Percentiles rank a stretch among this genome's conserved stretches.
phyloP scores from a whole-genome alignment of 2,329 filamentous ascomycete genomes.

The Calonectria hongkongensis region DNA sequence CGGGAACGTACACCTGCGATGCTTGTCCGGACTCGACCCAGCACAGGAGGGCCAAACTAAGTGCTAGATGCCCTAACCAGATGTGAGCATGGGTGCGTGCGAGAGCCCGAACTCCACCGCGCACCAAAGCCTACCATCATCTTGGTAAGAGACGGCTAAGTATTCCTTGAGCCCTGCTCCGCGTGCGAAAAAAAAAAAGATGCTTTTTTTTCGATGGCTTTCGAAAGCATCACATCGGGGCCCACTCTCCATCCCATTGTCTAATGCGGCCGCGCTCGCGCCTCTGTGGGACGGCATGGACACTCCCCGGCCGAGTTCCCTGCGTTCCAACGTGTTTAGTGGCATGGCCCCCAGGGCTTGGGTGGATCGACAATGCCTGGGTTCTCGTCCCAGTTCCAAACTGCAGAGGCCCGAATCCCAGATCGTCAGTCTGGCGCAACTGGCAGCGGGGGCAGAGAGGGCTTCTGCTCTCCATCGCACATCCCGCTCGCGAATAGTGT shows the following conservation, averaged over 20 bases:
- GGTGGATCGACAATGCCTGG: slow-evolving; percentile 26
- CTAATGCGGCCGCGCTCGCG: slow-evolving; percentile 30
- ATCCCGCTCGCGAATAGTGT: slow-evolving; percentile 14
- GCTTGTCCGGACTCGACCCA: slow-evolving; percentile 9
- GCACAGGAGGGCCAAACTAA: slow-evolving; percentile 20
- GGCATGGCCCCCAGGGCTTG: slow-evolving; percentile 39
- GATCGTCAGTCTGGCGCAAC: slow-evolving; percentile 21
- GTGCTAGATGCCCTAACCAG: slow-evolving; percentile 4
- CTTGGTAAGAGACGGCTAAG: background rate
- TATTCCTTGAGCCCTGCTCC: slow-evolving; percentile 4
- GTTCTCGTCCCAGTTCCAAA: slow-evolving; percentile 31
- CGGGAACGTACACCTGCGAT: slow-evolving; percentile 21
- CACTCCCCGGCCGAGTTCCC: slow-evolving; percentile 33
- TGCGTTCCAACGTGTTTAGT: slow-evolving; percentile 46
- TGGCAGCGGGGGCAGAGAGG: slow-evolving; percentile 5
- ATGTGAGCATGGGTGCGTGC: slow-evolving; percentile 18
- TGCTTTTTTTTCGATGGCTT: slow-evolving; percentile 24
- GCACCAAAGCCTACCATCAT: slow-evolving; percentile 19
- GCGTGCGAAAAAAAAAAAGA: background rate
- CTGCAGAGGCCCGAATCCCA: slow-evolving; percentile 23
- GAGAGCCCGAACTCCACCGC: slow-evolving; percentile 13
- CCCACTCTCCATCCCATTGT: slow-evolving; percentile 32
- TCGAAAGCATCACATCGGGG: slow-evolving; percentile 34
- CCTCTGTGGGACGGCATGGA: slow-evolving; percentile 33
- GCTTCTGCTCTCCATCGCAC: slow-evolving; percentile 20